phyloP scores from a whole-genome alignment of 2,329 filamentous ascomycete genomes.

The Aphanoascus verrucosus region DNA sequence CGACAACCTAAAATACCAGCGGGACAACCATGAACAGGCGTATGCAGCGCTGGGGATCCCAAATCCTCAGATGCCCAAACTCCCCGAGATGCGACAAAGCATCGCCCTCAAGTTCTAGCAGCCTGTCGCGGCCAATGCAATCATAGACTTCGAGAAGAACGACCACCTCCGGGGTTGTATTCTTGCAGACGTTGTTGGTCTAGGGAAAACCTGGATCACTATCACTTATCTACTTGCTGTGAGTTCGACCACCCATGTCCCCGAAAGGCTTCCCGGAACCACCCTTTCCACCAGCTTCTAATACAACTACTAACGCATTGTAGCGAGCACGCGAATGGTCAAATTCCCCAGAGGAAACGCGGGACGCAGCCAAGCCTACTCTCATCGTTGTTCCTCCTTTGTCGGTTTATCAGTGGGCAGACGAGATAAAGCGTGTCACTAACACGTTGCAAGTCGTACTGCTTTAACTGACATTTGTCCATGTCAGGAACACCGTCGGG shows the following conservation, averaged over 20 bases:
- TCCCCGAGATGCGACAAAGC: background rate
- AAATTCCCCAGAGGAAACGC: too few species aligned
- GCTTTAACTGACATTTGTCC: too few species aligned
- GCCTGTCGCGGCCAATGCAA: background rate
- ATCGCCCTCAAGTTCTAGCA: slow-evolving; percentile 1
- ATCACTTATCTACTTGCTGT: background rate
- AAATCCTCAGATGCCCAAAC: background rate
- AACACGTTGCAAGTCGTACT: too few species aligned
- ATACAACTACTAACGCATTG: too few species aligned
- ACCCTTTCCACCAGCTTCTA: too few species aligned
- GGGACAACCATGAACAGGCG: background rate
- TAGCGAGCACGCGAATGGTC: too few species aligned
- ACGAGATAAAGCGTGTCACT: background rate
- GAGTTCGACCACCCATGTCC: too few species aligned
- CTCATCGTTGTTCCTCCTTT: background rate
- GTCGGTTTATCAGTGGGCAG: background rate
- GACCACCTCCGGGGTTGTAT: background rate
- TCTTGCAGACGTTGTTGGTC: background rate
- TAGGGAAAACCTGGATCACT: background rate
- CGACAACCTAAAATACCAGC: slow-evolving; percentile 5
- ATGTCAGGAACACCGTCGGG: too few species aligned
- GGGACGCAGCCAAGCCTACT: background rate
- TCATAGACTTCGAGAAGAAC: slow-evolving; percentile 1
- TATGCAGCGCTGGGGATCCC: background rate
- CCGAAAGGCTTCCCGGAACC: too few species aligned